Conservation (phyloP, 768 basidiomycete genomes). For the Hericium rajendrae region DNA sequence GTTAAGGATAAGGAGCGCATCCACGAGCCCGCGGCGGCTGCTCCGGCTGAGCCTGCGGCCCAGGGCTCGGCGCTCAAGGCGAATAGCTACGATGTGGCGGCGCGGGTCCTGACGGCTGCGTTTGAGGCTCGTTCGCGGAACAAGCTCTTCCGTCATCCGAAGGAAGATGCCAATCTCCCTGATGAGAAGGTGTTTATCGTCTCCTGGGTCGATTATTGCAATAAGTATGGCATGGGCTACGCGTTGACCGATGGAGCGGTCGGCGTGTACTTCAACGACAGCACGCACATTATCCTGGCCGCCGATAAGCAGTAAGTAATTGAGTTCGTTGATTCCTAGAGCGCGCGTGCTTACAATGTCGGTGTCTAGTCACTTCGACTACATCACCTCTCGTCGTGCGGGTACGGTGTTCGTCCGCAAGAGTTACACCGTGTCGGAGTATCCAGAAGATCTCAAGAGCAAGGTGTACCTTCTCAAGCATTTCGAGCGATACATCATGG, state of each 20-base stretch:
- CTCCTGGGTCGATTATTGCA: slow-evolving; percentile 98
- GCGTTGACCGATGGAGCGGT: slow-evolving; percentile 92
- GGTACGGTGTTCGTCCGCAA: slow-evolving; percentile 65
- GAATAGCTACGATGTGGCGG: slow-evolving; percentile 61
- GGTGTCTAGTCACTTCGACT: slow-evolving; percentile 72
- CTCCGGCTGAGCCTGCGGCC: slow-evolving; percentile 16
- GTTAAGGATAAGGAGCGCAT: slow-evolving; percentile 7
- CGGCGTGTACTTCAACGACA: slow-evolving; percentile 96
- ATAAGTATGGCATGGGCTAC: slow-evolving; percentile 99
- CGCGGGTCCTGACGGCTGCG: slow-evolving; percentile 41
- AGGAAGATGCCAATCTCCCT: slow-evolving; percentile 39
- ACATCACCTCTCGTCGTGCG: slow-evolving; percentile 59
- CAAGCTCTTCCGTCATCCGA: slow-evolving; percentile 57
- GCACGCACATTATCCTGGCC: slow-evolving; percentile 74
- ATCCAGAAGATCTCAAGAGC: slow-evolving; percentile 76
- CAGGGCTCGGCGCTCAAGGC: slow-evolving; percentile 22
- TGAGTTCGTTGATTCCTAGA: not conserved
- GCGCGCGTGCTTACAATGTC: not conserved
- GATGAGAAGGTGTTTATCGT: slow-evolving; percentile 85
- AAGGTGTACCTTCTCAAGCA: slow-evolving; percentile 91
- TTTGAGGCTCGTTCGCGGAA: slow-evolving; percentile 61
- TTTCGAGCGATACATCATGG: slow-evolving; percentile 93
- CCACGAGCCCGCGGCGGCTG: not conserved
- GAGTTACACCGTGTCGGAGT: slow-evolving; percentile 55
- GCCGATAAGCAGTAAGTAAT: slow-evolving; percentile 74